Evolutionary conservation across 305 asterid genomes (phyloP).

Genomic region (Ilex paraguariensis): DNA sequence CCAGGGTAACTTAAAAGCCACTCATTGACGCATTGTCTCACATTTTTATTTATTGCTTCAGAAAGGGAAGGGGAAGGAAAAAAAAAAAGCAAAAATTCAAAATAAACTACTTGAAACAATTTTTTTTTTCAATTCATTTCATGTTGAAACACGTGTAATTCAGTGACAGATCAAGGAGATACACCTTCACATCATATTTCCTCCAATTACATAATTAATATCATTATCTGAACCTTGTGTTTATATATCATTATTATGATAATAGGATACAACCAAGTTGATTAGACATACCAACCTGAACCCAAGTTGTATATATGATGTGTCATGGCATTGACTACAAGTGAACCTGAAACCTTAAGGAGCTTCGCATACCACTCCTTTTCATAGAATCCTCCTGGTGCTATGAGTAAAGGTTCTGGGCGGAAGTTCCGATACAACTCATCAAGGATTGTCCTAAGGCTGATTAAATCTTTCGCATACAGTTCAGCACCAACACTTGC

Average conservation of each 20-base stretch:
- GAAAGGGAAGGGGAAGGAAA: no score
- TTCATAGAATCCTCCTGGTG: slow-evolving; percentile 94
- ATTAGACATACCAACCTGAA: slow-evolving; percentile 39
- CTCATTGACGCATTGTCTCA: no score
- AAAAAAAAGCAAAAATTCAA: no score
- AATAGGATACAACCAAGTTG: neutral
- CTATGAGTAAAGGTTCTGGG: slow-evolving; percentile 50
- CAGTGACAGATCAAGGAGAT: neutral
- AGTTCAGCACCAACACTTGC: slow-evolving; percentile 71
- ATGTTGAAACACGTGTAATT: neutral
- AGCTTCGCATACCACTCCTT: slow-evolving; percentile 63
- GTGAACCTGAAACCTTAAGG: slow-evolving; percentile 70
- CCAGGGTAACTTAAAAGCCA: no score
- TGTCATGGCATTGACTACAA: slow-evolving; percentile 45
- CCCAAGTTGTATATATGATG: slow-evolving; percentile 90
- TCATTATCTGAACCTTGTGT: neutral
- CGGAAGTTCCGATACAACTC: slow-evolving; percentile 35
- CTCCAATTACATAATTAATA: neutral
- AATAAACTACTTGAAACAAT: no score
- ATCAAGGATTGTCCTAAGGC: slow-evolving; percentile 41
- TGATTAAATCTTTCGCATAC: slow-evolving; percentile 67
- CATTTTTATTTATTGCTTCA: no score
- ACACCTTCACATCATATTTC: neutral
- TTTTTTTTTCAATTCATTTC: no score
- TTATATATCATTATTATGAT: neutral